Conservation (phyloP, 768 basidiomycete species). For the Lentinula raphanica region DNA sequence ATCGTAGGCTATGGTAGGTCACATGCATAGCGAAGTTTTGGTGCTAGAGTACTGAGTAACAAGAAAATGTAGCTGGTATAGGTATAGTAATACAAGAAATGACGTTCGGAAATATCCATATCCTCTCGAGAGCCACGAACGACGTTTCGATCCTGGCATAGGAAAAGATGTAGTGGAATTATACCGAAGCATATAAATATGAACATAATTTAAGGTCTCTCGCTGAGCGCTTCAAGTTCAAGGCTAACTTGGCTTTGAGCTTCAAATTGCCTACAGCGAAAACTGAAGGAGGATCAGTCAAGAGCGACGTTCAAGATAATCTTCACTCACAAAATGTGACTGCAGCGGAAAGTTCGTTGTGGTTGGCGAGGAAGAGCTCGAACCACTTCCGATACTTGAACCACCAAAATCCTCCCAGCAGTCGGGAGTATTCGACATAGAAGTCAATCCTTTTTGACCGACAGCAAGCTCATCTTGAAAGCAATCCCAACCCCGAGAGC, state of each 20-base stretch:
- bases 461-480: background rate
- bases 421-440: background rate
- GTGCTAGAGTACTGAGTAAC: background rate
- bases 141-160: background rate
- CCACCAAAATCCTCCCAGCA: slow-evolving; percentile 1
- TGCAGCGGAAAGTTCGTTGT: background rate
- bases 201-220: background rate
- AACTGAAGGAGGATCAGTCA: background rate
- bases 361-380: background rate
- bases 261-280: background rate
- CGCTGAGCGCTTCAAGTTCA: background rate
- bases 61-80: background rate
- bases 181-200: background rate
- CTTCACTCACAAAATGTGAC: background rate
- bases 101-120: background rate
- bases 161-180: background rate
- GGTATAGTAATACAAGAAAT: background rate
- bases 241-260: no score
- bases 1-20: no score
- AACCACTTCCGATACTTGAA: background rate
- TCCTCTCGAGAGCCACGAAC: background rate
- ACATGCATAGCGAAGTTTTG: background rate
- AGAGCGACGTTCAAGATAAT: background rate
- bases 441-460: background rate
- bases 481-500: background rate